A percentile compares a stretch with the other conserved stretches of the same genome.
Evolutionary conservation across 2,329 filamentous ascomycete genomes (phyloP).

Genomic region (Allantophomopsis cytisporea): DNA sequence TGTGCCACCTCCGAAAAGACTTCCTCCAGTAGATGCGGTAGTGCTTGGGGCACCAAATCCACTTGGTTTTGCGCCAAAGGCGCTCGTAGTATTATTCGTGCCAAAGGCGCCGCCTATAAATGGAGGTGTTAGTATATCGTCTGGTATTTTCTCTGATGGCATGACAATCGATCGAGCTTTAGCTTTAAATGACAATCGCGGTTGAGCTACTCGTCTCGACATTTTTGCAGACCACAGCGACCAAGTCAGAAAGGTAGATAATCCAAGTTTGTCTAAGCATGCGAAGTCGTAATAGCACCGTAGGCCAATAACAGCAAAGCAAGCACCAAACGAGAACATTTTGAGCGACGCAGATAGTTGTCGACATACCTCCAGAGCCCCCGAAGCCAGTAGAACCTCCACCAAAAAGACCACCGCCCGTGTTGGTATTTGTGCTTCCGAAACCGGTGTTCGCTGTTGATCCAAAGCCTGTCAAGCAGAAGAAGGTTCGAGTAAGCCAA

Average conservation of each 20-base stretch:
- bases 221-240: too few relatives aligned
- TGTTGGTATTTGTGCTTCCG: slow-evolving; percentile 18
- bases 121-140: slow-evolving; percentile 8
- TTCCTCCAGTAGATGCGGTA: slow-evolving; percentile 25
- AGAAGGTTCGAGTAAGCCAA: slow-evolving; percentile 18
- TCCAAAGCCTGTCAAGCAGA: slow-evolving; percentile 25
- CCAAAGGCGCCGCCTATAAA: slow-evolving; percentile 26
- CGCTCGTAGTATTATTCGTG: slow-evolving; percentile 13
- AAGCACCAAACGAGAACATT: too few relatives aligned
- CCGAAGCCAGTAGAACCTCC: slow-evolving; percentile 19
- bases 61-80: slow-evolving; percentile 21
- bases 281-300: too few relatives aligned
- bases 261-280: too few relatives aligned
- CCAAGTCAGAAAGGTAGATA: too few relatives aligned
- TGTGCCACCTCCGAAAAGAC: slow-evolving; percentile 34
- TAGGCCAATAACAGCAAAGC: too few relatives aligned
- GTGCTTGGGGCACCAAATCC: slow-evolving; percentile 29
- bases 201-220: too few relatives aligned
- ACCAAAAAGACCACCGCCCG: slow-evolving; percentile 25
- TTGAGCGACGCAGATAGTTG: background rate
- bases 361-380: slow-evolving; percentile 23
- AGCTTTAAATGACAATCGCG: too few relatives aligned
- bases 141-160: background rate
- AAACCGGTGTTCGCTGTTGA: slow-evolving; percentile 23
- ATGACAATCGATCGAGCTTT: too few relatives aligned